These are phyloP conservation scores for Eucalyptus microcorys DNA, from an alignment of 345 rosid genomes.

Conservation along the genomic window DNA sequence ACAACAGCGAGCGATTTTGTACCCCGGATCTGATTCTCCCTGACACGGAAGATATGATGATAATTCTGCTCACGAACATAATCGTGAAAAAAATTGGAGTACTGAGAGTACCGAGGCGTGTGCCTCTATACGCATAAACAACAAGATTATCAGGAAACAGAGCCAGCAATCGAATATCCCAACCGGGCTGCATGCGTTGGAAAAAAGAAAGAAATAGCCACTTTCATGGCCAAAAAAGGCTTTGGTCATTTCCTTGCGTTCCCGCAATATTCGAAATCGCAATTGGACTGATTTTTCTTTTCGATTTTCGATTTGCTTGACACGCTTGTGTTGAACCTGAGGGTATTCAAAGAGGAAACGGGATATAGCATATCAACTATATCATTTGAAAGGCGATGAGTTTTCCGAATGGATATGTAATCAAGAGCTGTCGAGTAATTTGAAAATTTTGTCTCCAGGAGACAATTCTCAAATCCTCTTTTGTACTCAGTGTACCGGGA, in stretches of 20 bases:
- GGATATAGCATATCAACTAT: background rate
- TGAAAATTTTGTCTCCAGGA: background rate
- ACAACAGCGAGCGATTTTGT: background rate
- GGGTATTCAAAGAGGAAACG: background rate
- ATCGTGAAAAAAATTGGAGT: background rate
- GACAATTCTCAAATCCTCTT: background rate
- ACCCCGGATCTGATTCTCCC: background rate
- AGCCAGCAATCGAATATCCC: background rate
- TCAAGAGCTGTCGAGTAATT: fast-evolving
- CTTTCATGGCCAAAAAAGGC: background rate
- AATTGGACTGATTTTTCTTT: background rate
- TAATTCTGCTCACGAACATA: background rate
- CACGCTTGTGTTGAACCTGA: background rate
- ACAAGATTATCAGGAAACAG: background rate
- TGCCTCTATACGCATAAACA: background rate
- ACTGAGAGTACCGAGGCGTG: background rate
- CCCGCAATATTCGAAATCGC: background rate
- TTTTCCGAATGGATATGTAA: background rate
- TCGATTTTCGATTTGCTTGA: background rate
- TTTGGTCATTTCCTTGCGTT: background rate
- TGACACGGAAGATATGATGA: background rate
- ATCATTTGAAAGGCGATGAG: background rate
- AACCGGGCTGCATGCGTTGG: background rate
- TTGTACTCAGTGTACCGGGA: background rate
- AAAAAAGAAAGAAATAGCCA: background rate